Evolutionary conservation across 257 asterid genomes (phyloP).

Genomic region (Orobanche coerulescens): DNA sequence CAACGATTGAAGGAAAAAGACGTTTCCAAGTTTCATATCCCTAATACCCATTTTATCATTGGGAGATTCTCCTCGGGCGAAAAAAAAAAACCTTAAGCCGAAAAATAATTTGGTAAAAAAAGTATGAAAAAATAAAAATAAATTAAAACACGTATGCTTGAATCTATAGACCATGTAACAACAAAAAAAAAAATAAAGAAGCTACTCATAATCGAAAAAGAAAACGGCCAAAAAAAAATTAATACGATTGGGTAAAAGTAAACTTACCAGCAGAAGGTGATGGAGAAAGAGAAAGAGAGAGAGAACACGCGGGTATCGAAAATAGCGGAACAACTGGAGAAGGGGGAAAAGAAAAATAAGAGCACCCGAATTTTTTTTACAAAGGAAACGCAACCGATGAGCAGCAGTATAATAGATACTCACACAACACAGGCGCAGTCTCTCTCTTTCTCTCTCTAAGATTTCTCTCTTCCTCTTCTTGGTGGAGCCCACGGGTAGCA

Average conservation of each 20-base stretch:
- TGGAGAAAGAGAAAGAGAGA: slow-evolving; percentile 19
- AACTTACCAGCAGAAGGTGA: slow-evolving; percentile 25
- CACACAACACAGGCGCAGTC: slow-evolving; percentile 1
- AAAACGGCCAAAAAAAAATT: not conserved
- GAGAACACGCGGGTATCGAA: slow-evolving; percentile 6
- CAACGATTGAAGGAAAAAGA: not conserved
- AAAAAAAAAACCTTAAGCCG: slow-evolving; percentile 1
- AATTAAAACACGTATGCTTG: slow-evolving; percentile 7
- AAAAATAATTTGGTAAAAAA: not conserved
- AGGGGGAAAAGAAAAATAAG: not conserved
- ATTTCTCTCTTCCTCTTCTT: slow-evolving; percentile 12
- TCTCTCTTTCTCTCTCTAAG: slow-evolving; percentile 13
- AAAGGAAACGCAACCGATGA: slow-evolving; percentile 15
- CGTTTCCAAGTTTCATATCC: slow-evolving; percentile 1
- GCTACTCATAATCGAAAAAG: not conserved
- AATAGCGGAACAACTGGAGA: slow-evolving; percentile 15
- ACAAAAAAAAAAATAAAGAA: not conserved
- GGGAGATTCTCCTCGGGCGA: not conserved
- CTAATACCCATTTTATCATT: slow-evolving; percentile 11
- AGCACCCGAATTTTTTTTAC: not conserved
- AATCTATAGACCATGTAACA: slow-evolving; percentile 21
- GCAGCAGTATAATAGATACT: slow-evolving; percentile 8
- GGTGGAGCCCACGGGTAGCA: slow-evolving; percentile 24
- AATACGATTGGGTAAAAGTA: not conserved
- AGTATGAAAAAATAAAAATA: not conserved